Conservation (phyloP, 768 basidiomycete genomes). For the Naganishia vaughanmartiniae region DNA sequence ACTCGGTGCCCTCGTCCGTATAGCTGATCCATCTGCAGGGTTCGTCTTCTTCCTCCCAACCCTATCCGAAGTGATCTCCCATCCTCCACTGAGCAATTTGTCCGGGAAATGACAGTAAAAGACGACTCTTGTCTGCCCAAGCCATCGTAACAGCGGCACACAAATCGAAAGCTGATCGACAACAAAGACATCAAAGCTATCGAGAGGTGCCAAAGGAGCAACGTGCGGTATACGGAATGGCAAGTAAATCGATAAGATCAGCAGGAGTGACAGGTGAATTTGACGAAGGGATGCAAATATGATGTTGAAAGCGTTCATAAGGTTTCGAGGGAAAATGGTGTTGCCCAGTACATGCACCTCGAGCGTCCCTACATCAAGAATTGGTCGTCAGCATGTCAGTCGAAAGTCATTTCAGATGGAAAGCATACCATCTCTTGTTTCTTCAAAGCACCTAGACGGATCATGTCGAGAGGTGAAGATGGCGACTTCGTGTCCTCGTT, state of each 20-base stretch:
- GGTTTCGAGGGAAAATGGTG: slow-evolving; percentile 75
- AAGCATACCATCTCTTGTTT: slow-evolving; percentile 80
- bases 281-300: slow-evolving; percentile 84
- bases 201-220: slow-evolving; percentile 37
- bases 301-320: slow-evolving; percentile 69
- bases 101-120: slow-evolving; percentile 99
- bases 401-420: neutral
- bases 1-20: slow-evolving; percentile 18
- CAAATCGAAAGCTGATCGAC: slow-evolving; percentile 94
- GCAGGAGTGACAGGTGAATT: slow-evolving; percentile 69
- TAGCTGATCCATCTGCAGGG: slow-evolving; percentile 54
- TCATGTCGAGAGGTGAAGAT: slow-evolving; percentile 95
- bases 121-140: slow-evolving; percentile 74
- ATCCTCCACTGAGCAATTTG: slow-evolving; percentile 64
- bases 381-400: neutral
- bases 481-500: slow-evolving; percentile 76
- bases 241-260: slow-evolving; percentile 56
- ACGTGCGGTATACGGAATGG: slow-evolving; percentile 34
- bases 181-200: slow-evolving; percentile 71
- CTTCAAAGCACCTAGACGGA: slow-evolving; percentile 80
- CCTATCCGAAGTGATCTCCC: slow-evolving; percentile 52
- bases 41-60: slow-evolving; percentile 43
- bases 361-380: slow-evolving; percentile 64
- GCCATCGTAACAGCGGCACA: slow-evolving; percentile 71
- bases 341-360: slow-evolving; percentile 65